phyloP scores from a whole-genome alignment of 352 stramenopile species.

The Phytopythium montanum region DNA sequence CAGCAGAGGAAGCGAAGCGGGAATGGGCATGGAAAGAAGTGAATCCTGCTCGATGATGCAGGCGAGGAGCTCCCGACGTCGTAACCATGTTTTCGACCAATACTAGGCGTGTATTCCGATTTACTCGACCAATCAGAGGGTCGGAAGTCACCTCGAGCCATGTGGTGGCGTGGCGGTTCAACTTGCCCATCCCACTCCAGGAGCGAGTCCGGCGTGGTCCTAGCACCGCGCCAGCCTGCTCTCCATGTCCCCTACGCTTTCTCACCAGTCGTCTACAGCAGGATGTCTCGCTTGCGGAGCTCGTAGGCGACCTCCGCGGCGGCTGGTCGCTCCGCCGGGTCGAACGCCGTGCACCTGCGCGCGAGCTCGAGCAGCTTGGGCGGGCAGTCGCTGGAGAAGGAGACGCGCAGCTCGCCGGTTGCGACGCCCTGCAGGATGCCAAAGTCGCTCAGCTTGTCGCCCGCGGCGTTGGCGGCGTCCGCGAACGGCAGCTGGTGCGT shows the following conservation, averaged over 20 bases:
- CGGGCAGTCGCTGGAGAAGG: constrained; percentile 36
- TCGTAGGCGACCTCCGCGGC: constrained; percentile 60
- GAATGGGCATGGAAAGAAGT: neutral
- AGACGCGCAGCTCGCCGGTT: constrained; percentile 32
- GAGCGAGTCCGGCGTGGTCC: constrained; percentile 1
- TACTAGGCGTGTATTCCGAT: neutral
- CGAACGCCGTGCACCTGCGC: constrained; percentile 43
- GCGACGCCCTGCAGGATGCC: constrained; percentile 54
- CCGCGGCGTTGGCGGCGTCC: constrained; percentile 24
- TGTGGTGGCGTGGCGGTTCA: neutral
- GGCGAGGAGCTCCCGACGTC: neutral
- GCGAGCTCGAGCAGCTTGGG: constrained; percentile 43
- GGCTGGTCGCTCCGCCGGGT: constrained; percentile 45
- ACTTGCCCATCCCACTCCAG: neutral
- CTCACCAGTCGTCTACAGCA: constrained; percentile 18
- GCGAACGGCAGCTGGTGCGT: constrained; percentile 66
- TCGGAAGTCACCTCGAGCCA: neutral
- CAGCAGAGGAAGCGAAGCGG: neutral
- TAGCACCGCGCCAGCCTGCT: too few species aligned
- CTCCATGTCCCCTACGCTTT: too few species aligned
- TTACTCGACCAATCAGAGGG: neutral
- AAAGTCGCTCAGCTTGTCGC: constrained; percentile 53
- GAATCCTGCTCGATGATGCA: neutral
- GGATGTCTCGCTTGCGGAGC: constrained; percentile 45
- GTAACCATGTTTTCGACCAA: constrained; percentile 3